Conservation (phyloP, 768 basidiomycete genomes). For the Exsudoporus frostii region DNA sequence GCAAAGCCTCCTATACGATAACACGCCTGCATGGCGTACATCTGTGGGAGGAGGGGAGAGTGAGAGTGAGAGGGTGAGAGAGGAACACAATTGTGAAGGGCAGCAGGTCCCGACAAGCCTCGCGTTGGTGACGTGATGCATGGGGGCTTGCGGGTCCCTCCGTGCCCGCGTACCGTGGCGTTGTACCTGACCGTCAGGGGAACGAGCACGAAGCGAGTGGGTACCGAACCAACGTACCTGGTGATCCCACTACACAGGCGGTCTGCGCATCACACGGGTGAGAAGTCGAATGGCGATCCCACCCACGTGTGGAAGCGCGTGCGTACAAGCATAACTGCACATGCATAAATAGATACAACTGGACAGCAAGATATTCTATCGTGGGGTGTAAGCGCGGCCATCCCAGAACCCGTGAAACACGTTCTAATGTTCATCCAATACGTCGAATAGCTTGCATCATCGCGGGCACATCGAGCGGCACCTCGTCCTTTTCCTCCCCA, state of each 20-base stretch:
- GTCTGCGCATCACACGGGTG: neutral
- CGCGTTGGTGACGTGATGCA: too few species aligned
- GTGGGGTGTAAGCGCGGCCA: too few species aligned
- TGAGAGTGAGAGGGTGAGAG: neutral
- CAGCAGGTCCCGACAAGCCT: too few species aligned
- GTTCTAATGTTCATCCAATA: neutral
- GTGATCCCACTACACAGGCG: neutral
- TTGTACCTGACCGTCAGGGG: neutral
- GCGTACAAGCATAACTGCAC: too few species aligned
- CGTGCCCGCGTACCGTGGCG: neutral
- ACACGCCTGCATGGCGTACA: slow-evolving; percentile 7
- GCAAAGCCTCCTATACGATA: neutral
- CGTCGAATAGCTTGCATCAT: neutral
- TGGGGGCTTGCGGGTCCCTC: neutral
- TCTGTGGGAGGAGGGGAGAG: neutral
- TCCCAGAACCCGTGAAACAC: too few species aligned
- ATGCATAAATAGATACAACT: too few species aligned
- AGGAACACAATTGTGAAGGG: neutral
- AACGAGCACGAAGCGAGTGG: too few species aligned
- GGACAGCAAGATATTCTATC: too few species aligned
- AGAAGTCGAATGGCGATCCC: neutral
- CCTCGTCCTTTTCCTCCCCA: neutral
- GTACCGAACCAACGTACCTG: too few species aligned
- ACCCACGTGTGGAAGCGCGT: neutral
- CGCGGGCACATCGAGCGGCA: neutral